Evolutionary conservation across 2,329 filamentous ascomycete genomes (phyloP).

Genomic region (Rhinocladiella mackenziei): DNA sequence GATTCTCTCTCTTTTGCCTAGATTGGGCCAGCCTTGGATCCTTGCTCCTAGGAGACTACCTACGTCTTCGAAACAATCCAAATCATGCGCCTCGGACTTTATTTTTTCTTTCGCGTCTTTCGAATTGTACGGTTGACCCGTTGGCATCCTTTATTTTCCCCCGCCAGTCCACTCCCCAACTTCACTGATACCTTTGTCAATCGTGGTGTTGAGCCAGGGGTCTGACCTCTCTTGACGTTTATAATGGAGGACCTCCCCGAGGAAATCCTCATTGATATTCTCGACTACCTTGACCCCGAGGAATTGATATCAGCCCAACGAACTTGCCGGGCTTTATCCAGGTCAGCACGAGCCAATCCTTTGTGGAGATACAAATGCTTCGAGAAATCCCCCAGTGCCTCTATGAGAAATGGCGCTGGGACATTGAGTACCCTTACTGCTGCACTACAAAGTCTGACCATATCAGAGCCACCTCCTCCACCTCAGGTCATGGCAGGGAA

Average conservation of each 20-base stretch:
- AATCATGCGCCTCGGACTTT: too few relatives aligned
- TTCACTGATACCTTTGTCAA: too few relatives aligned
- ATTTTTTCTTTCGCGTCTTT: too few relatives aligned
- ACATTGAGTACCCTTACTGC: constrained; percentile 28
- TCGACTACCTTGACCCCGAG: constrained; percentile 45
- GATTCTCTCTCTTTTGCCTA: too few relatives aligned
- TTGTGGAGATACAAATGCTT: constrained; percentile 77
- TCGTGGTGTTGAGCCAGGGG: too few relatives aligned
- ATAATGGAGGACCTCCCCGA: constrained; percentile 57
- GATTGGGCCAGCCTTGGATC: too few relatives aligned
- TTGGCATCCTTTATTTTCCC: too few relatives aligned
- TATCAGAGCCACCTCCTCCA: constrained; percentile 13
- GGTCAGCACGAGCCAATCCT: constrained; percentile 66
- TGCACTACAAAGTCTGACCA: constrained; percentile 31
- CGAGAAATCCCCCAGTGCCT: constrained; percentile 63
- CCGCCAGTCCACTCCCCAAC: too few relatives aligned
- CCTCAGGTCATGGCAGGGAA: neutral
- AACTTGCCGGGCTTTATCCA: constrained; percentile 62
- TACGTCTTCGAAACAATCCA: neutral
- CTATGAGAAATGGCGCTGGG: constrained; percentile 26
- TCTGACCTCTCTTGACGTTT: neutral
- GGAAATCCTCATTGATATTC: constrained; percentile 61
- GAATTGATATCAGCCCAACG: constrained; percentile 67
- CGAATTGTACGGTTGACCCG: too few relatives aligned
- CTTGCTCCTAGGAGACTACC: too few relatives aligned